Percentiles rank a stretch among this genome's conserved stretches.
phyloP scores from a whole-genome alignment of 1,284 basidiomycete genomes.

The Pseudozyma pruni region DNA sequence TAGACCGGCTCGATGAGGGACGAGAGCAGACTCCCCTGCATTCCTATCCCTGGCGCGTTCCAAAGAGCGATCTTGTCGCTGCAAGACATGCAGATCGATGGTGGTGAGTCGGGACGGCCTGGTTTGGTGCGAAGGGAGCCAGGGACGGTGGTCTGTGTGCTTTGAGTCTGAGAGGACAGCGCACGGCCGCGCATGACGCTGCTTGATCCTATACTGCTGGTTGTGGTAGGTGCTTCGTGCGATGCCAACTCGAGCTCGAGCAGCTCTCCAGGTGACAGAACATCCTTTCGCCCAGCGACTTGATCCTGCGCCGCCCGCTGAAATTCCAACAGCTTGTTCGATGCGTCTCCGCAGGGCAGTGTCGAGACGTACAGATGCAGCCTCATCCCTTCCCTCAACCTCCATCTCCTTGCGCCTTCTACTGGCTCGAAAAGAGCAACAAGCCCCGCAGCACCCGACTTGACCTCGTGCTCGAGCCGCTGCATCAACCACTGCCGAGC shows the following conservation, averaged over 20 bases:
- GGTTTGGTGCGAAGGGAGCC: conserved; percentile 50
- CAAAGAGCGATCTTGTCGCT: conserved; percentile 58
- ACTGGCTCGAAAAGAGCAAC: conserved; percentile 9
- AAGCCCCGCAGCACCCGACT: background rate
- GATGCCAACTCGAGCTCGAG: background rate
- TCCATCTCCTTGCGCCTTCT: conserved; percentile 68
- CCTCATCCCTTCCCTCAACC: conserved; percentile 72
- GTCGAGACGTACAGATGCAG: conserved; percentile 85
- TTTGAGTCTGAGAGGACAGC: conserved; percentile 1
- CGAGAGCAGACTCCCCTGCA: conserved; percentile 53
- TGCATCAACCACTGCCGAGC: conserved; percentile 83
- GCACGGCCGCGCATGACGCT: conserved; percentile 24
- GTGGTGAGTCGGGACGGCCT: conserved; percentile 53
- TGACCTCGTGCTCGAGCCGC: conserved; percentile 71
- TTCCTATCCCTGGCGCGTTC: conserved; percentile 30
- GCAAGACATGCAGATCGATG: conserved; percentile 52
- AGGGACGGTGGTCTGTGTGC: background rate
- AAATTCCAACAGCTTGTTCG: conserved; percentile 31
- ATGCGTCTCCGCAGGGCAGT: conserved; percentile 75
- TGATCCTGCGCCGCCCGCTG: conserved; percentile 38
- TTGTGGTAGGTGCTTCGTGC: background rate
- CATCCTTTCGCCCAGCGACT: background rate
- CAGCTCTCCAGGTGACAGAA: conserved; percentile 7
- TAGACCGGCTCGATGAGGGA: conserved; percentile 34
- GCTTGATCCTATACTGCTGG: background rate